Percentiles rank a stretch among this genome's conserved stretches.
Evolutionary conservation across 2,329 filamentous ascomycete genomes (phyloP).

Genomic region (Gyromitra esculenta): DNA sequence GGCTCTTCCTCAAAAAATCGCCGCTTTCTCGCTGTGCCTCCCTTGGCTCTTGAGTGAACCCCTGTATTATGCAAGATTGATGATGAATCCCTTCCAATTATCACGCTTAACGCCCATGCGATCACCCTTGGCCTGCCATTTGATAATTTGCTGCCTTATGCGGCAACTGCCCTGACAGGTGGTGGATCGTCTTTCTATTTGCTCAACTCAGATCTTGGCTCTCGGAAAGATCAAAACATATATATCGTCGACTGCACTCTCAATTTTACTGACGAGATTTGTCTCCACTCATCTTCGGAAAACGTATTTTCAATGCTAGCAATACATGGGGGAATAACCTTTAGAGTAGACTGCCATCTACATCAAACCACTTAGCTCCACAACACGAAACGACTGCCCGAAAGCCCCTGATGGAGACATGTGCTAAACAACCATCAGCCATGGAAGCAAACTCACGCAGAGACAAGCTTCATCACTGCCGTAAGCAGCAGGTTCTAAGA

Average conservation of each 20-base stretch:
- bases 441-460: constrained; percentile 27
- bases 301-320: constrained; percentile 13
- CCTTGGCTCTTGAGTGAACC: constrained; percentile 34
- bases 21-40: constrained; percentile 39
- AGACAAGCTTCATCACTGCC: constrained; percentile 31
- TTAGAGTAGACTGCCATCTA: constrained; percentile 25
- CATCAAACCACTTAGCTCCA: constrained; percentile 23
- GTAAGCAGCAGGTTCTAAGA: neutral
- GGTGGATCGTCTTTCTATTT: constrained; percentile 39
- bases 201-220: constrained; percentile 21
- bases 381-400: constrained; percentile 29
- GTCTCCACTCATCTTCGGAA: constrained; percentile 14
- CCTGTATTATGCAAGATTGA: constrained; percentile 45
- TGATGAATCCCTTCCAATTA: constrained; percentile 50
- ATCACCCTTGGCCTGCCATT: constrained; percentile 41
- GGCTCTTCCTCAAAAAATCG: constrained; percentile 30
- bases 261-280: constrained; percentile 17
- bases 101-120: constrained; percentile 47
- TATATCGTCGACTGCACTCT: constrained; percentile 1
- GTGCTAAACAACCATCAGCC: constrained; percentile 42
- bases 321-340: constrained; percentile 10
- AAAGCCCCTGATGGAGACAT: constrained; percentile 35
- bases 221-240: constrained; percentile 4
- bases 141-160: constrained; percentile 43
- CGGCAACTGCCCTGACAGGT: constrained; percentile 28